Percentiles rank a stretch among this genome's conserved stretches.
Conservation (phyloP, 2,329 filamentous ascomycete species). For the Trichoderma lentiforme region DNA sequence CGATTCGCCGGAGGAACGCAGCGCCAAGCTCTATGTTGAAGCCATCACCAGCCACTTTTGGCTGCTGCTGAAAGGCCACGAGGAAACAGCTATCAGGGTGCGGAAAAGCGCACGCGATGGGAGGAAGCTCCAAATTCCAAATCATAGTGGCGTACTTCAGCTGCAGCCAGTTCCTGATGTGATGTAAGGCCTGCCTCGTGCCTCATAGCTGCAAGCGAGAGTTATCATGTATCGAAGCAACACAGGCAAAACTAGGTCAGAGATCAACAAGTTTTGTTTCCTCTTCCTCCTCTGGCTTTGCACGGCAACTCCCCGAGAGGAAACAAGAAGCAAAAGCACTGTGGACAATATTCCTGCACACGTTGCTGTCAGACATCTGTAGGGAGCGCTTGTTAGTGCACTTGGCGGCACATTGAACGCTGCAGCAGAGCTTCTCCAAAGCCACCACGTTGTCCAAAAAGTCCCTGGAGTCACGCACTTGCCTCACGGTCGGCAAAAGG, state of each 20-base stretch:
- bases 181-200: background rate
- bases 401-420: background rate
- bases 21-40: conserved; percentile 17
- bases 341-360: background rate
- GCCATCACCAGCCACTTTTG: background rate
- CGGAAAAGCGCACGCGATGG: background rate
- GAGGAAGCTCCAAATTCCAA: background rate
- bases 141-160: background rate
- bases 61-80: background rate
- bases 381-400: background rate
- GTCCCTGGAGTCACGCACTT: background rate
- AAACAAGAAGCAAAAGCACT: background rate
- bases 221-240: background rate
- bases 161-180: background rate
- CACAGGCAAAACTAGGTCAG: background rate
- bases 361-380: background rate
- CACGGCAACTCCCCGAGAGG: background rate
- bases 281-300: background rate
- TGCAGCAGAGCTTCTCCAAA: background rate
- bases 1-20: conserved; percentile 26
- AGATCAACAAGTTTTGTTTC: background rate
- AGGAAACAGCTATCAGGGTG: background rate
- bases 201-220: background rate
- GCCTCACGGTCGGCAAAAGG: background rate
- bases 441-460: background rate